A percentile compares a stretch with the other conserved stretches of the same genome.
These are phyloP conservation scores for Mycosphaerella sp. DNA, from an alignment of 2,329 filamentous ascomycete genomes.

Conservation along the genomic window DNA sequence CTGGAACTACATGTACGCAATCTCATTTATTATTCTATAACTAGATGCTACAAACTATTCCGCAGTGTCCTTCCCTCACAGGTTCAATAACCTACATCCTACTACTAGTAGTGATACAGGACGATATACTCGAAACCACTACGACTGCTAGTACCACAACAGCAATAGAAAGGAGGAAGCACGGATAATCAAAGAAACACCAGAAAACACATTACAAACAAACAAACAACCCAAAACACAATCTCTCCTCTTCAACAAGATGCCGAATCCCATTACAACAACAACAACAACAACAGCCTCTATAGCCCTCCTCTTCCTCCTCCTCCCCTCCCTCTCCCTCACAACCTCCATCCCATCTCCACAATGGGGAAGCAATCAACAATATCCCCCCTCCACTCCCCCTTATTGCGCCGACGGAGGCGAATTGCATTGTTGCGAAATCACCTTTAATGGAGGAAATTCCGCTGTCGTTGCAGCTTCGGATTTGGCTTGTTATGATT, in stretches of 20 bases:
- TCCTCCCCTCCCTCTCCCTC: neutral
- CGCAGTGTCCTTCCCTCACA: too few relatives aligned
- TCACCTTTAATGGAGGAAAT: slow-evolving; percentile 11
- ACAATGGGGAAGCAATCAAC: neutral
- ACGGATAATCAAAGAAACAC: neutral
- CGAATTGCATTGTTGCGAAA: slow-evolving; percentile 19
- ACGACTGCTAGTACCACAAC: neutral
- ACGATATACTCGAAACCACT: too few relatives aligned
- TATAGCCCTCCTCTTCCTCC: neutral
- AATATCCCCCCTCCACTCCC: neutral
- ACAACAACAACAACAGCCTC: too few relatives aligned
- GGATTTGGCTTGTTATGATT: slow-evolving; percentile 17
- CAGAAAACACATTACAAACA: too few relatives aligned
- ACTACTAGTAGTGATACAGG: too few relatives aligned
- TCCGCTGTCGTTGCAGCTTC: slow-evolving; percentile 9
- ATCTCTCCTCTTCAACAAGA: neutral
- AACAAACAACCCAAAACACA: too few relatives aligned
- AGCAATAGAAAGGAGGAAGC: neutral
- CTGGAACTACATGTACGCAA: neutral
- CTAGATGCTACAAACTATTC: too few relatives aligned
- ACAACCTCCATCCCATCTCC: neutral
- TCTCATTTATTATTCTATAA: neutral
- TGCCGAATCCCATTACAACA: neutral
- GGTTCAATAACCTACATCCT: too few relatives aligned
- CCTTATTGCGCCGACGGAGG: slow-evolving; percentile 17